Evolutionary conservation across 768 basidiomycete species (phyloP).

Genomic region (Mycena pura): DNA sequence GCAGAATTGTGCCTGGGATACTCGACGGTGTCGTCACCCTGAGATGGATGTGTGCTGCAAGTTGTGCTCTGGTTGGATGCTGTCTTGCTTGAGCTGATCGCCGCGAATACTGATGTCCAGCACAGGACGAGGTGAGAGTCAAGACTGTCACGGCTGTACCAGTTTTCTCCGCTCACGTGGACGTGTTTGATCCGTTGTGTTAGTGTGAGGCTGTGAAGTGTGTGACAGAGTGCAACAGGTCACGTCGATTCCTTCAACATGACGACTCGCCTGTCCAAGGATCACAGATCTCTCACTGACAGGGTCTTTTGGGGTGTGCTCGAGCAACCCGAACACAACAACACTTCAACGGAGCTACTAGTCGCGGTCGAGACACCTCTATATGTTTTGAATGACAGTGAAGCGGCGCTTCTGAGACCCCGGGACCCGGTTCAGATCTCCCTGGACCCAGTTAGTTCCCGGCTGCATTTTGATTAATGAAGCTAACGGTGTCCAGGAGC

Average conservation of each 20-base stretch:
- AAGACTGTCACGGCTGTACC: neutral
- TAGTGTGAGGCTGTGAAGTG: too few relatives aligned
- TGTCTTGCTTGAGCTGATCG: slow-evolving; percentile 77
- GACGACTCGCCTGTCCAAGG: too few relatives aligned
- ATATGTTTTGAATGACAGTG: neutral
- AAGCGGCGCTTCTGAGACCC: neutral
- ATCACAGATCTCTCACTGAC: too few relatives aligned
- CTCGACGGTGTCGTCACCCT: slow-evolving; percentile 61
- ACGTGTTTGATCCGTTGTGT: slow-evolving; percentile 16
- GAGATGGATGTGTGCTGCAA: slow-evolving; percentile 74
- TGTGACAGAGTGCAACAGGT: too few relatives aligned
- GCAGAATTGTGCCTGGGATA: slow-evolving; percentile 73
- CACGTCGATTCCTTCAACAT: too few relatives aligned
- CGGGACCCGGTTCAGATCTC: neutral
- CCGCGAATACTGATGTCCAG: slow-evolving; percentile 63
- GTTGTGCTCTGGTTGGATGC: slow-evolving; percentile 81
- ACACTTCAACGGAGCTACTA: neutral
- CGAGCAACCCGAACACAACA: too few relatives aligned
- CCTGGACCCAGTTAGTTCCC: neutral
- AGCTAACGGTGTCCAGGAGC: too few relatives aligned
- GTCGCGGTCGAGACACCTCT: neutral
- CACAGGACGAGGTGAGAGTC: slow-evolving; percentile 40
- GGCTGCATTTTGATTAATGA: neutral
- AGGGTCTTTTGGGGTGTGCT: too few relatives aligned
- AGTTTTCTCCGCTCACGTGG: neutral